Percentiles rank a stretch among this genome's conserved stretches.
Evolutionary conservation across 352 stramenopile species (phyloP).

Genomic region (Globisporangium recalcitrans): DNA sequence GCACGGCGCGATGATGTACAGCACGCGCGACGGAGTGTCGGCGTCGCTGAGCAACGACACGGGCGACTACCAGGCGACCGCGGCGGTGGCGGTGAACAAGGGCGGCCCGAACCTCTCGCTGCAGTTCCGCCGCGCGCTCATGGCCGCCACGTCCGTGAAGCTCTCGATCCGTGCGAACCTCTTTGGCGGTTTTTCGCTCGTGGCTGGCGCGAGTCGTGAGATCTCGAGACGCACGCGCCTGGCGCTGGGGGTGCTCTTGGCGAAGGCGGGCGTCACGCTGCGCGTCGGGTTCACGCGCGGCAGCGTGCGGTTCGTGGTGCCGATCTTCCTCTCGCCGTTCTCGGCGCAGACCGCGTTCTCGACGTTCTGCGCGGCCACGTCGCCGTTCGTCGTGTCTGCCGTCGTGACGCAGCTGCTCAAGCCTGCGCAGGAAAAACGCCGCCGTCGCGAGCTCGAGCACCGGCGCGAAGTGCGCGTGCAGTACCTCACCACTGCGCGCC

Average conservation of each 20-base stretch:
- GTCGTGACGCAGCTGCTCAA: slow-evolving; percentile 63
- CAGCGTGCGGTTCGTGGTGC: slow-evolving; percentile 76
- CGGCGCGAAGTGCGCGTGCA: slow-evolving; percentile 42
- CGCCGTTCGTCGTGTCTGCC: slow-evolving; percentile 60
- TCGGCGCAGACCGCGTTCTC: slow-evolving; percentile 57
- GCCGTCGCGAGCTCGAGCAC: slow-evolving; percentile 41
- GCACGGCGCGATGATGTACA: slow-evolving; percentile 78
- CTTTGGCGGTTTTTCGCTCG: slow-evolving; percentile 40
- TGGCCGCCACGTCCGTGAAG: slow-evolving; percentile 40
- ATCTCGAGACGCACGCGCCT: slow-evolving; percentile 55
- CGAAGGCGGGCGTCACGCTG: slow-evolving; percentile 52
- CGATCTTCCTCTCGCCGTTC: slow-evolving; percentile 78
- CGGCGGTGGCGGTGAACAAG: slow-evolving; percentile 39
- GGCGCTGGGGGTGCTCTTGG: slow-evolving; percentile 54
- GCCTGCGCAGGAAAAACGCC: slow-evolving; percentile 55
- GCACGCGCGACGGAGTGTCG: slow-evolving; percentile 71
- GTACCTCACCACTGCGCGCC: slow-evolving; percentile 50
- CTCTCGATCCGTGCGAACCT: slow-evolving; percentile 49
- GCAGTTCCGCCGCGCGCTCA: slow-evolving; percentile 37
- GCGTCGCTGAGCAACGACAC: slow-evolving; percentile 52
- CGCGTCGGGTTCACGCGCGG: slow-evolving; percentile 69
- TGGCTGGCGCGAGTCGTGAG: slow-evolving; percentile 45
- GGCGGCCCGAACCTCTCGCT: slow-evolving; percentile 56
- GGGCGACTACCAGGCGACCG: slow-evolving; percentile 29
- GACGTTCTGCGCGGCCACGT: slow-evolving; percentile 70